These are phyloP conservation scores for Rehmannia glutinosa DNA, from an alignment of 257 asterid genomes.

Conservation along the genomic window DNA sequence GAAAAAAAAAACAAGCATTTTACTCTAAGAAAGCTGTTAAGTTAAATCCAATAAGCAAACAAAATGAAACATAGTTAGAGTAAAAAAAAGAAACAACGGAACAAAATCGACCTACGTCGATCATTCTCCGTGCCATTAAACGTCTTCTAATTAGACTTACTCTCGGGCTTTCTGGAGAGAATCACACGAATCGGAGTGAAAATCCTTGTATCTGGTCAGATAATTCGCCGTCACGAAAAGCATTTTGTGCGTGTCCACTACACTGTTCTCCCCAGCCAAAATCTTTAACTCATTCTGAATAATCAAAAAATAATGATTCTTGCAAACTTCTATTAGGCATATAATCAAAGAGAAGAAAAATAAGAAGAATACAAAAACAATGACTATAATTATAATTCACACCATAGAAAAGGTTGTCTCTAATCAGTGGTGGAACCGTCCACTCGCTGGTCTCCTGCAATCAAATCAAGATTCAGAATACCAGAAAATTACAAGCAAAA, in stretches of 20 bases:
- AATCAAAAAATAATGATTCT: no score
- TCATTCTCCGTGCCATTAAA: conserved; percentile 18
- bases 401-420: conserved; percentile 84
- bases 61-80: conserved; percentile 2
- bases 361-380: no score
- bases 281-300: no score
- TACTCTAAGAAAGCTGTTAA: conserved; percentile 16
- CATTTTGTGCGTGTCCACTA: conserved; percentile 72
- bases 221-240: conserved; percentile 71
- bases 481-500: not conserved
- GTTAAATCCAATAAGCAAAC: conserved; percentile 26
- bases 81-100: conserved; percentile 13
- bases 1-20: no score
- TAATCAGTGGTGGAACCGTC: conserved; percentile 69
- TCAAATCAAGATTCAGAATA: not conserved
- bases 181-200: conserved; percentile 81
- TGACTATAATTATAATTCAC: no score
- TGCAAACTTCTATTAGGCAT: no score
- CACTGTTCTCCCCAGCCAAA: conserved; percentile 63
- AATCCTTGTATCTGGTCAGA: conserved; percentile 51
- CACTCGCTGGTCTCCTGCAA: conserved; percentile 74
- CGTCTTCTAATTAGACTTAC: no score
- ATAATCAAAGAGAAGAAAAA: no score
- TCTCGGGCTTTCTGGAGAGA: conserved; percentile 69
- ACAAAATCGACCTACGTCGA: conserved; percentile 20